A percentile compares a stretch with the other conserved stretches of the same genome.
phyloP scores from a whole-genome alignment of 2,329 filamentous ascomycete genomes.

The Dryadomyces quercus-mongolicae region DNA sequence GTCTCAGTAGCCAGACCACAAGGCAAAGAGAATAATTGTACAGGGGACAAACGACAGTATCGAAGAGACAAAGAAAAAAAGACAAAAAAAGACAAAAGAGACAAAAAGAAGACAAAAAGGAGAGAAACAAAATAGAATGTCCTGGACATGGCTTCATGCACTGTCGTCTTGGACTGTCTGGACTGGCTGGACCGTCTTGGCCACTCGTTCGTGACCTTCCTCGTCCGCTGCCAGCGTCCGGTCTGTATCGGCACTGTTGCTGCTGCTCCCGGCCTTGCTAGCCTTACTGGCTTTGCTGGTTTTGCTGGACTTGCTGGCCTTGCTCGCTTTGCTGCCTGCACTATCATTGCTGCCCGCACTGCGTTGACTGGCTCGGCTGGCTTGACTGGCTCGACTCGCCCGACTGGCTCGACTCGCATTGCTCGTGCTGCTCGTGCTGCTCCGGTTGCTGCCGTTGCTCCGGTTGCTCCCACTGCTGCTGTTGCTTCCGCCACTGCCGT shows the following conservation, averaged over 20 bases:
- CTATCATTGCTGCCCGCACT: not conserved
- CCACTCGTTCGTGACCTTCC: not conserved
- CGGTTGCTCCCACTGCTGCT: not conserved
- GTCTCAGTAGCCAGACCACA: not conserved
- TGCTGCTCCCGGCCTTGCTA: slow-evolving; percentile 6
- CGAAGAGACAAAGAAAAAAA: not conserved
- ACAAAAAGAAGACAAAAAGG: not conserved
- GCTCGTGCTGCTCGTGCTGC: not conserved
- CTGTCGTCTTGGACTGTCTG: not conserved
- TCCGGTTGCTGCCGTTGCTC: not conserved
- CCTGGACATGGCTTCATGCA: not conserved
- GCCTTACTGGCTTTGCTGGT: not conserved
- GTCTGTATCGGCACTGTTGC: slow-evolving; percentile 8
- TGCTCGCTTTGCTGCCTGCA: not conserved
- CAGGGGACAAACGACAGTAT: not conserved
- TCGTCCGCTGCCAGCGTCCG: slow-evolving; percentile 8
- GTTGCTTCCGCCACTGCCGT: not conserved
- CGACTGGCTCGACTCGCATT: not conserved
- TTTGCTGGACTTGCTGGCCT: not conserved
- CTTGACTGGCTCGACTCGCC: not conserved
- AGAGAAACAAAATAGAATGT: not conserved
- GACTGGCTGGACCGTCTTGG: no score
- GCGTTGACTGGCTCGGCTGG: not conserved
- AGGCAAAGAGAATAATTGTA: not conserved
- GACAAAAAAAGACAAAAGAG: not conserved